Base-by-base conservation (phyloP, 1,284 basidiomycete genomes). In the Meripilus lineatus region DNA sequence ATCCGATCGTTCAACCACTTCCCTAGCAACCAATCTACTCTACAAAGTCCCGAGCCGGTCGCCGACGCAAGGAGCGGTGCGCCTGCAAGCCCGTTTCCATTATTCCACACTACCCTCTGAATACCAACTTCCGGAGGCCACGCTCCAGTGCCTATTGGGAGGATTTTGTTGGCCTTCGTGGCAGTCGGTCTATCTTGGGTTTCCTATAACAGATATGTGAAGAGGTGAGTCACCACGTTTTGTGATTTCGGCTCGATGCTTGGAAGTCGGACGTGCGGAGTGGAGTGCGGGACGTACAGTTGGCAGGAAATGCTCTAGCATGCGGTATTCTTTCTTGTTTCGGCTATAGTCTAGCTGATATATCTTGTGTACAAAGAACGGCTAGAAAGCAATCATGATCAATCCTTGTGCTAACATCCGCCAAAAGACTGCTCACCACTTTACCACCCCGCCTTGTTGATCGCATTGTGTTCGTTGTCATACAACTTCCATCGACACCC, bases 341-440 rank as follows among this genome's bases (percentile, higher is more conserved):
- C 81, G 77, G 56, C 79, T 89, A 56, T 89, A 91, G 65, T 96
- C 93, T 41, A 97, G 71, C 55, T 90, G 88, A 57, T 81, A 96
- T 11, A 94, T 72, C 51, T 82, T 85, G 57, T 92, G 83, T 13
- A 77, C 70, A 41, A 89, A 78, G 55, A 89, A 80, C 0, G 86
- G 84, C 88, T 92, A 50, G 7, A 11, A 48, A 2, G 14, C 0
- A 20, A 38, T 38, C 40, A 44, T 15, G 36, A 39, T 25, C 18
- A n/a, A n/a, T 8, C 32, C 11, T 13, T 15, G 20, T 22, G 7
- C 11, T 24, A 24, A 18, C 17, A 14, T 5, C 11, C 17, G 6
- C 11, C 15, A 24, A 41, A 7, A 23, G 34, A 23, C 13, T 13
- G 68, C 81, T 42, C 57, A 90, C 86, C 32, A 84, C 81, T 2